Evolutionary conservation across 441 rosid genomes (phyloP).

Genomic region (Pelargonium citronellum): DNA sequence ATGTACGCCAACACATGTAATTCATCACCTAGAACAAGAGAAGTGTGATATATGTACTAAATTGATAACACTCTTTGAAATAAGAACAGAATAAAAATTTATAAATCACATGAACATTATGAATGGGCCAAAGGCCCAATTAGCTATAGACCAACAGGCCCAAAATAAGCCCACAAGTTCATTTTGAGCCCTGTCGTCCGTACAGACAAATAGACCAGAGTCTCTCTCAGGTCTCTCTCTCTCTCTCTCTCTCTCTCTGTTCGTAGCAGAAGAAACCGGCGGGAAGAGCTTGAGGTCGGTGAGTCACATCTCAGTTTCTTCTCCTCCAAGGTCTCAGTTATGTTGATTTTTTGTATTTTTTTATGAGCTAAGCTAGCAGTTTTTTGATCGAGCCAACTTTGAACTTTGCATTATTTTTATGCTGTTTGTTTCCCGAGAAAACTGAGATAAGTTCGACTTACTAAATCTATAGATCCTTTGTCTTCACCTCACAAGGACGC

Average conservation of each 20-base stretch:
- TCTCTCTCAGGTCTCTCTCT: constrained; percentile 11
- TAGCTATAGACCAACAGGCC: too few species aligned
- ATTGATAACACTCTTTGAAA: too few species aligned
- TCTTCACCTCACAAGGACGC: neutral
- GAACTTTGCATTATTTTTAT: neutral
- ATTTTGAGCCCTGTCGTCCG: neutral
- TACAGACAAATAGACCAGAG: neutral
- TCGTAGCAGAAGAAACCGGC: constrained; percentile 29
- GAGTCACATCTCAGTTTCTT: constrained; percentile 1
- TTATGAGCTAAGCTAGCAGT: too few species aligned
- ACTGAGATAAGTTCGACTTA: neutral
- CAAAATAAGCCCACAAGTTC: neutral
- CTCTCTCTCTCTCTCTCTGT: neutral
- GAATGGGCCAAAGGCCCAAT: too few species aligned
- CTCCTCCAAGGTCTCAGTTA: neutral
- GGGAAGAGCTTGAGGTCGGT: constrained; percentile 40
- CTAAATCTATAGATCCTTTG: neutral
- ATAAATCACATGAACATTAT: too few species aligned
- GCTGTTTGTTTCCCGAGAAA: constrained; percentile 16
- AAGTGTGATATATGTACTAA: too few species aligned
- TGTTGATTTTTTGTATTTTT: neutral
- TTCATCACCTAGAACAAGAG: too few species aligned
- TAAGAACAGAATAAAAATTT: too few species aligned
- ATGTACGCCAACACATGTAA: too few species aligned
- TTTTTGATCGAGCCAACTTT: neutral